Base-by-base conservation (phyloP, 129 eudicot genomes). In the Flaveria bidentis region DNA sequence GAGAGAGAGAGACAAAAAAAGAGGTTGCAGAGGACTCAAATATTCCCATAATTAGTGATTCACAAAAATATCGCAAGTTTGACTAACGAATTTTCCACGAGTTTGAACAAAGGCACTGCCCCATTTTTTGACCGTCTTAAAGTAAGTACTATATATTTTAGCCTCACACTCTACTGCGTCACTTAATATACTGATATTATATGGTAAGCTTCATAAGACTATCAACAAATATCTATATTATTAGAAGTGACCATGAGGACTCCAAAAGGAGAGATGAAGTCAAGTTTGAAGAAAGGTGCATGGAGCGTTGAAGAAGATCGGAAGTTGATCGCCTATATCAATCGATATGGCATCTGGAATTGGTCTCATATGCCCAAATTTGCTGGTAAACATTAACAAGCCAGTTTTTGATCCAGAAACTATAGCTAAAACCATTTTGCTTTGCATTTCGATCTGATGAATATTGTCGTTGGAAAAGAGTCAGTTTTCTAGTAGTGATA, bases 251-350 rank as follows among this genome's bases (percentile, higher is more conserved):
- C 13, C 13, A 74, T 74, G 78, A 74, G 78, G 23, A 42, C 60
- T 61, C 60, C 67, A 28, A 57, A 60, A 15, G 61, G 42, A 36
- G 83, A 71, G 63, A 46, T 8, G 45, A 79, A 62, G 65, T 23
- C 55, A 10, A 65, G 53, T 10, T 16, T 80, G 9, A 80, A 74
- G 75, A 55, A 74, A 74, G 80, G 80, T 53, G 80, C 71, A 39
- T 80, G 84, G 84, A 74, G 80, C 46, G 17, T 57, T 23, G 84
- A 80, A 52, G 84, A 80, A 56, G 84, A 80, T 74, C 62, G 11
- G 26, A 80, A 67, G 67, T 28, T 80, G 75, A 55, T 55, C 0
- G 52, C 74, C 5, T 75, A 80, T 55, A 66, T 80, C 67, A 67
- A 57, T 2, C 18, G 75, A 80, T 80, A 73, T 56, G 69, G 80